Evolutionary conservation across 345 rosid species (phyloP), one percentile per base, ranked within the genome.

Genomic region (Eucalyptus sp.): DNA sequence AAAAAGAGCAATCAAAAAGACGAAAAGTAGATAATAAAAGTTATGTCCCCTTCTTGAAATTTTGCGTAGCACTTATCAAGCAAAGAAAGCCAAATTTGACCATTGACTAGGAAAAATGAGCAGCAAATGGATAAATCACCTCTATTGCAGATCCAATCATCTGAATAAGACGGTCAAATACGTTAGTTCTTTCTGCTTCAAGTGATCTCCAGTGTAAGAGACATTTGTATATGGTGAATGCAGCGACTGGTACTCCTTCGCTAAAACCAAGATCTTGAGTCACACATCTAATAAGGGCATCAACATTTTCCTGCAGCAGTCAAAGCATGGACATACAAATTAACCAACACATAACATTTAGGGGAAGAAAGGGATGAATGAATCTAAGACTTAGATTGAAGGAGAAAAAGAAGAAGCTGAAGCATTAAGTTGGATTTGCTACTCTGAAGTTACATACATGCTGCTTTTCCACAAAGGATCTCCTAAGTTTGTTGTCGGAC

Each of bases 81-180:
- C 22, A 80, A 48, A 66, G 31, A 60, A 13, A 50, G 24, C 50
- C 27, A 46, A 44, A 51, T 71, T 60, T 87, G 71, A 29, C 5
- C 41, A 50, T 25, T n/a, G 44, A 71, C 56, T 37, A 87, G 9
- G 25, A 50, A 33, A 64, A 44, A 18, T 33, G 41, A 87, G 79
- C 64, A 49, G 60, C n/a, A 15, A 60, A 64, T 51, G 41, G 43
- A 56, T 25, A 89, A 86, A 88, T 89, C 91, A 96, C 99, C 99
- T 95, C 98, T 80, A 98, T 93, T 46, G 98, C 98, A 86, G 97
- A 94, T 88, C 97, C 98, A 91, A 97, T 94, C 94, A 95, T 88
- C 90, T 95, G 97, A 94, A 98, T 96, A 86, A 98, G 95, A 83
- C 96, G 97, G 91, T 98, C 99, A 91, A 98, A 98, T 46, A 97